Percentiles rank a stretch among this genome's conserved stretches.
phyloP scores from a whole-genome alignment of 345 rosid species.

The Rhizophora apiculata region DNA sequence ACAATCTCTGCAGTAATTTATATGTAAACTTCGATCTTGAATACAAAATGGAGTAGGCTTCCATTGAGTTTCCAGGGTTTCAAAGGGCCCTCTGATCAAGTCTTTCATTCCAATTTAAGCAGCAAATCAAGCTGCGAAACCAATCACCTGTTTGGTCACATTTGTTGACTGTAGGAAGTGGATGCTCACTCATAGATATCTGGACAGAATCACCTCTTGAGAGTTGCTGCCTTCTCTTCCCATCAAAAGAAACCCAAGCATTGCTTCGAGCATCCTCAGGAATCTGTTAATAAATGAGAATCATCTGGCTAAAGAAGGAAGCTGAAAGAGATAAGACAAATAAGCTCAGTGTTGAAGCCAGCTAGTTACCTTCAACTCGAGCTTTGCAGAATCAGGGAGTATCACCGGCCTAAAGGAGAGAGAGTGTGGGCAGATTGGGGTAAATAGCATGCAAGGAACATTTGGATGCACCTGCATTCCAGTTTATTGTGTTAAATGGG shows the following conservation, averaged over 20 bases:
- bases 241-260: slow-evolving; percentile 99
- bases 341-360: neutral
- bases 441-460: slow-evolving; percentile 97
- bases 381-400: slow-evolving; percentile 97
- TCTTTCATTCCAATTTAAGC: slow-evolving; percentile 98
- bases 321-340: neutral
- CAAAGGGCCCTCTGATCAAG: slow-evolving; percentile 83
- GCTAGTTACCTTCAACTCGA: slow-evolving; percentile 71
- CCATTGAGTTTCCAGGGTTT: slow-evolving; percentile 17
- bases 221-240: slow-evolving; percentile 96
- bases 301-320: slow-evolving; percentile 5
- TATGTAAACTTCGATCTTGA: slow-evolving; percentile 25
- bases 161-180: slow-evolving; percentile 94
- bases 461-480: slow-evolving; percentile 93
- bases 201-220: slow-evolving; percentile 90
- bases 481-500: neutral
- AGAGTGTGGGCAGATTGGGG: slow-evolving; percentile 98
- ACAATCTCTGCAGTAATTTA: slow-evolving; percentile 38
- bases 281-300: slow-evolving; percentile 43
- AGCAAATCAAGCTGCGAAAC: slow-evolving; percentile 91
- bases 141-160: slow-evolving; percentile 93
- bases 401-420: slow-evolving; percentile 96
- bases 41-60: slow-evolving; percentile 7
- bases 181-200: slow-evolving; percentile 93
- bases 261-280: slow-evolving; percentile 91